Base-by-base conservation (phyloP, 768 basidiomycete species). In the Amanita pallidorosea region DNA sequence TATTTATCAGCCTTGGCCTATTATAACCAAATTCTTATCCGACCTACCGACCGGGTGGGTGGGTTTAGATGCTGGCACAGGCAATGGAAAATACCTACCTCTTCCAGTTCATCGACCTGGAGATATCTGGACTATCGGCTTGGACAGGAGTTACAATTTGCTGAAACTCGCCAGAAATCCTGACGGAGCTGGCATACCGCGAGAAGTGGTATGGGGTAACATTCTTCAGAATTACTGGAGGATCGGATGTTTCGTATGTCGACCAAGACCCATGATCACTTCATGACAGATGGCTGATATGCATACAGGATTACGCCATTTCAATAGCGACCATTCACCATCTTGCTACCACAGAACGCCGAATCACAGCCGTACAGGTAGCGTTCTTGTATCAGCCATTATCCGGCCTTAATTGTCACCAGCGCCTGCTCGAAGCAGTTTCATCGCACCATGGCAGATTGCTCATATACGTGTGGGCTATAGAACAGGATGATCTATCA, bases 301-400 rank as follows among this genome's bases (percentile, higher is more conserved):
- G 15, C 36, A 9, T 35, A 15, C 57, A 97, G 94, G 92, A 97
- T 70, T 96, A 91, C 59, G 88, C 88, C 2, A 93, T 99, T 45
- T 96, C 94, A 4, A 94, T 99, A 55, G 96, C 96, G 23, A 98
- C 95, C 2, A 89, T 98, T 42, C 96, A 99, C 60, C 96, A 99
- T 65, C 74, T 99, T 5, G 82, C 92, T 3, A 95, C 92, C 0
- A 73, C 75, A 8, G 74, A 76, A 50, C 77, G 96, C 31, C 76
- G 96, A 17, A 74, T 71, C 55, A 62, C 71, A 15, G 85, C 91
- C 2, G 77, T 97, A 7, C 72, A 89, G 75, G 92, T 88, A 55
- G 67, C 59, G 6, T n/a, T 47, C 36, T 35, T 36, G 34, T 35
- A 18, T 13, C 11, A 34, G n/a, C 4, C n/a, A 36, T 35, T 33